Base-by-base conservation (phyloP, 2,329 filamentous ascomycete species). In the Hypoxylon sp. region DNA sequence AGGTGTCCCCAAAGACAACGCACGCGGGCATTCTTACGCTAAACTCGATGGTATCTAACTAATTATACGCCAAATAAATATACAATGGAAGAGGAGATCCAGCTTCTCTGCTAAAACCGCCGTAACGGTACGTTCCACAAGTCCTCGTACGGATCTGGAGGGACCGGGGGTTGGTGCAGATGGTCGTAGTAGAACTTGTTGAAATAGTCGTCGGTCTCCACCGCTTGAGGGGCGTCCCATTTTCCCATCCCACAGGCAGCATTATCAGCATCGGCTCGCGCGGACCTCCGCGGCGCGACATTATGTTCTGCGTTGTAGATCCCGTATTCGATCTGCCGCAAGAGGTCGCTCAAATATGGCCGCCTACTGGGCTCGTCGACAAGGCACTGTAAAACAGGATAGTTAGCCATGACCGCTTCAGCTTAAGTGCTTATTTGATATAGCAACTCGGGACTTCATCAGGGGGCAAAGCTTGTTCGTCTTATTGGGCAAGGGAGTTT, bases 111-210 rank as follows among this genome's bases (percentile, higher is more conserved):
- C 20, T 40, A 4, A 4, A 7, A 8, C 28, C 42, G 7, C 36
- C 16, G n/a, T 9, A 22, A 36, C 24, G 49, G 14, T 3, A 1
- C 16, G 2, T 2, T 1, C 61, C 61, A 64, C 4, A 36, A 30
- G 4, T 14, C 2, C 2, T 12, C 45, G 16, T 52, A 65, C 4
- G 50, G 50, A 20, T 62, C 62, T 2, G 1, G 2, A 1, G 3
- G n/a, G 2, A 0, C 1, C 18, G 46, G 52, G 2, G 62, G 46
- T 0, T 50, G 8, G 33, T 2, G 32, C n/a, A 65, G 38, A 20
- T 61, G 32, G 48, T 65, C 52, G 3, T 30, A 2, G 42, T 57
- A 62, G 20, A 61, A 66, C 38, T 48, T 62, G 5, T 2, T 11
- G 9, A 59, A 11, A 11, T 59, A 2, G 0, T 46, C 30, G 50